Conservation (phyloP, 768 basidiomycete species). For the Cystobasidium onofrii region DNA sequence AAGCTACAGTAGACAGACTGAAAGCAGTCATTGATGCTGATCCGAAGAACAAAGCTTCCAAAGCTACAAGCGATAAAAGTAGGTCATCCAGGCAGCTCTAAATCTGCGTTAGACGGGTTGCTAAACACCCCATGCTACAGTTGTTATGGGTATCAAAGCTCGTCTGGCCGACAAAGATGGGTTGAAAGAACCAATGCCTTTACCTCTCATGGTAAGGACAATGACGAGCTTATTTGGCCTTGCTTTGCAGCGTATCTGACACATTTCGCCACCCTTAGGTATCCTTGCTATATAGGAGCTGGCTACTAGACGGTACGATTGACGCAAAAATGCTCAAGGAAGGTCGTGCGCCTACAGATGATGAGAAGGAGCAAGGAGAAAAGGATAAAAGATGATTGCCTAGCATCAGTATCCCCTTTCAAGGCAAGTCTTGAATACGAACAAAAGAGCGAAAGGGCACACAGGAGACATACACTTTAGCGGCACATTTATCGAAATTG, state of each 20-base stretch:
- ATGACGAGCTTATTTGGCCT: neutral
- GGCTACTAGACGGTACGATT: slow-evolving; percentile 28
- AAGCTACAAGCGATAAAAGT: neutral
- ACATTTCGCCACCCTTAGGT: slow-evolving; percentile 10
- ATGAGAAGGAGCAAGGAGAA: neutral
- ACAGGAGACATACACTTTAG: no score
- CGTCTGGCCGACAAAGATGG: neutral
- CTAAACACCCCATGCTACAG: slow-evolving; percentile 1
- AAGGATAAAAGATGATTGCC: neutral
- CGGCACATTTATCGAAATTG: no score
- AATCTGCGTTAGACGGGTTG: no score
- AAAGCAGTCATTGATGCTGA: neutral
- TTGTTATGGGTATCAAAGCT: neutral
- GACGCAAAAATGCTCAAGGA: slow-evolving; percentile 15
- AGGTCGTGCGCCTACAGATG: neutral
- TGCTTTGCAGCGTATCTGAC: neutral
- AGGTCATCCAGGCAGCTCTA: no score
- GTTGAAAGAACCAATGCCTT: slow-evolving; percentile 25
- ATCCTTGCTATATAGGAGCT: slow-evolving; percentile 9
- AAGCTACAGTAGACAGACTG: neutral
- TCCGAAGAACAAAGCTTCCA: neutral
- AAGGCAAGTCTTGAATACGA: no score
- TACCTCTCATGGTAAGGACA: slow-evolving; percentile 4
- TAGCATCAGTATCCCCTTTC: no score
- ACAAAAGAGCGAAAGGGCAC: no score